Evolutionary conservation across 345 rosid species (phyloP), one percentile per base, ranked within the genome.

Genomic region (Odontarrhena argentea): DNA sequence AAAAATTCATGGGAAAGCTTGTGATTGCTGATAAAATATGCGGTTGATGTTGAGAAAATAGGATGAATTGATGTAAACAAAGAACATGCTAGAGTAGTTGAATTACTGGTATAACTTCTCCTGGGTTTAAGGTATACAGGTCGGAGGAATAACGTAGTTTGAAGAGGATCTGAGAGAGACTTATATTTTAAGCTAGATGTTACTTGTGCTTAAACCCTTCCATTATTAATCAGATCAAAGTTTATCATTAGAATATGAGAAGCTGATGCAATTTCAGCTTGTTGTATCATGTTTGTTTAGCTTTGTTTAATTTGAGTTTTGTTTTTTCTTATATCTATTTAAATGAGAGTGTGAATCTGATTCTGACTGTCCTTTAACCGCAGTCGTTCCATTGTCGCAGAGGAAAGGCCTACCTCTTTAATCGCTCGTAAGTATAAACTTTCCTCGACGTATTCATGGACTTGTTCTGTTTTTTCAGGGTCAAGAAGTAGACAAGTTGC

Each of bases 391-490:
- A 82, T 69, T 74, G 80, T 69, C 92, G 89, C 50, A 68, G 82
- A 47, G 96, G 98, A 69, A 87, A 87, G 76, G 94, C 92, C 18
- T 88, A 85, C 74, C 98, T 87, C 66, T 88, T 92, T 73, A 92
- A 78, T 59, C 84, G 83, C 8, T 88, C 70, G 94, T 92, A 77
- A 78, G 93, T 72, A 42, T 22, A 43, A 24, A 2, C 65, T 53
- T 70, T 36, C 11, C 40, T 1, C 0, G 6, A 43, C 58, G 18
- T 34, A 36, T 35, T 14, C 22, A 13, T 37, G 55, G 11, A 11
- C 57, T 67, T 69, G 41, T 38, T 43, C 59, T 37, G 64, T 34
- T 45, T 60, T 50, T 66, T 32, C n/a, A 5, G 2, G 18, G 24
- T 52, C 43, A 62, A 47, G 36, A 24, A 14, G 22, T 48, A 7